Conservation (phyloP, 768 basidiomycete species). For the Artomyces pyxidatus region DNA sequence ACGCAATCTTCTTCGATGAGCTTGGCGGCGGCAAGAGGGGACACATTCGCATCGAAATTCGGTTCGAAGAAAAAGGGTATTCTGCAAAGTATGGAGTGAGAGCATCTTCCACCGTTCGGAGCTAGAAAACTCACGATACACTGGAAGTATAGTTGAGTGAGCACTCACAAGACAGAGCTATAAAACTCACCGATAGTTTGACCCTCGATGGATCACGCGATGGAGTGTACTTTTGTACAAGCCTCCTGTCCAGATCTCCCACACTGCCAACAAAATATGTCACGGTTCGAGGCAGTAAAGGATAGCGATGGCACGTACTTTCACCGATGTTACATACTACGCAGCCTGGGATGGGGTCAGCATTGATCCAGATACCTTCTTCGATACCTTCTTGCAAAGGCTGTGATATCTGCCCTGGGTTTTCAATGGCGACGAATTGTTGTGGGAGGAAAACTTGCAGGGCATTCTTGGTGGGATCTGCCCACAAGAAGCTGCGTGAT, state of each 20-base stretch:
- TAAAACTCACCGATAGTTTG: conserved; percentile 48
- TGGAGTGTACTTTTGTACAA: conserved; percentile 87
- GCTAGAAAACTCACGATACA: conserved; percentile 51
- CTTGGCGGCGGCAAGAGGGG: conserved; percentile 54
- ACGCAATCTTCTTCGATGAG: conserved; percentile 31
- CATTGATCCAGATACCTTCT: conserved; percentile 70
- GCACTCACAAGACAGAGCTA: not conserved
- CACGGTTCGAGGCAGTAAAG: not conserved
- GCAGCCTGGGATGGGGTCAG: conserved; percentile 75
- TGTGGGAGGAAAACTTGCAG: conserved; percentile 70
- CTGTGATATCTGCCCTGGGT: conserved; percentile 22
- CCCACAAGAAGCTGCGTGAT: conserved; percentile 64
- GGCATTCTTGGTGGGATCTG: conserved; percentile 73
- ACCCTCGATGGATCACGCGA: conserved; percentile 70
- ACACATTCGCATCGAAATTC: conserved; percentile 64
- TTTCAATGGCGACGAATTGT: conserved; percentile 25
- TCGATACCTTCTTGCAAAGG: conserved; percentile 45
- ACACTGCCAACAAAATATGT: conserved; percentile 43
- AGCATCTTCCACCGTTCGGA: not conserved
- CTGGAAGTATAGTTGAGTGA: conserved; percentile 34
- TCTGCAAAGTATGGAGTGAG: conserved; percentile 26
- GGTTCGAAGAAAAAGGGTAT: conserved; percentile 95
- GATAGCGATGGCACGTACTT: conserved; percentile 42
- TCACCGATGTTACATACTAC: conserved; percentile 90
- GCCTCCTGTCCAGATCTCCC: conserved; percentile 88